Base-by-base conservation (phyloP, 192 early-diverging fungal species). In the Entrophospora sp. region DNA sequence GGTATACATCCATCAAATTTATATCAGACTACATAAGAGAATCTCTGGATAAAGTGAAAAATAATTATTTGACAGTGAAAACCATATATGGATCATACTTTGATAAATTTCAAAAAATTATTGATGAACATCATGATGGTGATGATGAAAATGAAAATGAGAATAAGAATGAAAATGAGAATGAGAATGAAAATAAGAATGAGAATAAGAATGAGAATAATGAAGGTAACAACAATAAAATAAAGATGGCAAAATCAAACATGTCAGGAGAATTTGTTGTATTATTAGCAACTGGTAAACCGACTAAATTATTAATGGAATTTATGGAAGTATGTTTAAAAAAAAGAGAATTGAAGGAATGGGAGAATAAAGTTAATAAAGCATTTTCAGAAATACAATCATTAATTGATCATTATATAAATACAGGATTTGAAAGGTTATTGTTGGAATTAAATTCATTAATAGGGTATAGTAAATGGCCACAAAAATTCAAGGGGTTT, bases 381-480 rank as follows among this genome's bases (percentile, higher is more conserved):
- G 27, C 27, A 28, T 43, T 66, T 12, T 35, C 52, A 7, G 35
- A 42, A 43, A 66, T 66, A n/a, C 32, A 51, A 18, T 48, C 52
- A 66, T 66, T 51, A n/a, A 35, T 66, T 24, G 34, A 66, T 37
- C 40, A 66, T 55, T 55, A 66, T 52, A 28, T 66, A 2, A 32
- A 51, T 3, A n/a, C 51, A 6, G 46, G 49, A 0, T 66, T 48
- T 30, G 64, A 66, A 38, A 66, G 52, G 22, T 13, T 66, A 20
- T 22, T 66, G 14, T 55, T 66, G 28, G 30, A 51, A 31, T 22
- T 66, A n/a, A 66, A 22, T 10, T 34, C 64, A 20, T 22, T 66
- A 25, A 36, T 66, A 40, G 64, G 64, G 30, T 66, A 55, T 66
- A 55, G 64, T 55, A 66, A 66, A 55, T 66, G 64, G 64, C 64